Percentiles rank a stretch among this genome's conserved stretches.
Conservation (phyloP, 1,284 basidiomycete genomes). For the Ustilago cynodontis region DNA sequence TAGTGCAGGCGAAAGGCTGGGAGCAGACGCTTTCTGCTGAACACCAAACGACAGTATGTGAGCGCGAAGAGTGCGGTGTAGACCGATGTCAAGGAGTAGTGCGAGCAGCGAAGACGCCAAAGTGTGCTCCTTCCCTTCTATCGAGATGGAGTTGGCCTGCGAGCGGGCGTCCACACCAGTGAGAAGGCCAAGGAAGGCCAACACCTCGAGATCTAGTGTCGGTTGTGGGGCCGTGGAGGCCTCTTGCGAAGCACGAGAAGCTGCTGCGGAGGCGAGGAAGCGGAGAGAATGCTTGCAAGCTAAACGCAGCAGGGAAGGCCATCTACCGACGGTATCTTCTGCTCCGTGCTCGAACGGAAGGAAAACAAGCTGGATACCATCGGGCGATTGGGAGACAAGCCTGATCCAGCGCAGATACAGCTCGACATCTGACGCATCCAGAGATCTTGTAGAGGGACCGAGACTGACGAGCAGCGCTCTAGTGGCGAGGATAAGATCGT, state of each 20-base stretch:
- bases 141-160: constrained; percentile 19
- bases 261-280: constrained; percentile 22
- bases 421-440: constrained; percentile 17
- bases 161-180: constrained; percentile 23
- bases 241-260: not conserved
- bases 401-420: constrained; percentile 29
- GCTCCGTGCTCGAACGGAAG: constrained; percentile 13
- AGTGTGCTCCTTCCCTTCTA: constrained; percentile 1
- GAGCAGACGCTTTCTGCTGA: constrained; percentile 29
- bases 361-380: constrained; percentile 28
- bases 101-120: constrained; percentile 30
- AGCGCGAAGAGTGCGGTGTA: constrained; percentile 41
- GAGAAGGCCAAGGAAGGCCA: constrained; percentile 34
- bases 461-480: constrained; percentile 30
- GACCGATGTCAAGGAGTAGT: constrained; percentile 28
- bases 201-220: constrained; percentile 23
- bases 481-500: constrained; percentile 23
- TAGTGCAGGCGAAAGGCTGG: constrained; percentile 29
- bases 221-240: not conserved
- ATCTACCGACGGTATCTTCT: constrained; percentile 10
- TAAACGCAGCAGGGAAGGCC: constrained; percentile 26
- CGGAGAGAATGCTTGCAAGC: constrained; percentile 40
- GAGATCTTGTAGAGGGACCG: constrained; percentile 18
- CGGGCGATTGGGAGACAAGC: constrained; percentile 21
- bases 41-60: constrained; percentile 41